These are phyloP conservation scores for Rhynchospora pubera DNA, from an alignment of 176 grass and related monocot species.

Conservation along the genomic window DNA sequence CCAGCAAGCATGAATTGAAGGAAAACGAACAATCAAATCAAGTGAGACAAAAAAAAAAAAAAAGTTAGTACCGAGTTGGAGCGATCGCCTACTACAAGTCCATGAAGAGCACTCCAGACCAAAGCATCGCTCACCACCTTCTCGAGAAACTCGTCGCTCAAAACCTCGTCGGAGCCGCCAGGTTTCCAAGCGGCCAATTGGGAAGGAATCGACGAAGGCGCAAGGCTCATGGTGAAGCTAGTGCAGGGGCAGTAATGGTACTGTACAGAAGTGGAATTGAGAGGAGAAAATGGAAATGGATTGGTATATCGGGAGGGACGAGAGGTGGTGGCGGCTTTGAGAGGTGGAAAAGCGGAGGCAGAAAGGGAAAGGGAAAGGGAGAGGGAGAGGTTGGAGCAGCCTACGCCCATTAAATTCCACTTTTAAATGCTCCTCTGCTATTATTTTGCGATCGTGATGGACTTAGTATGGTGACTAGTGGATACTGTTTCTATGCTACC, in stretches of 20 bases:
- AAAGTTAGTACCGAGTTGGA: constrained; percentile 27
- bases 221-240: constrained; percentile 11
- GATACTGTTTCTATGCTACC: no score
- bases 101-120: constrained; percentile 53
- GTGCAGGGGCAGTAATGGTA: not conserved
- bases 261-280: not conserved
- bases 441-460: not conserved
- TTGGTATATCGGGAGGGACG: not conserved
- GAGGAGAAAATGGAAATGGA: not conserved
- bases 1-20: not conserved
- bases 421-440: not conserved
- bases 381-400: constrained; percentile 6
- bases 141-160: not conserved
- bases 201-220: not conserved
- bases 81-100: constrained; percentile 65
- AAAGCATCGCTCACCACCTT: constrained; percentile 42
- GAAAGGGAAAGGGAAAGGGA: constrained; percentile 3
- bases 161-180: not conserved
- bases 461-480: not conserved
- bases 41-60: not conserved
- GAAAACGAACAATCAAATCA: not conserved
- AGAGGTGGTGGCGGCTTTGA: not conserved
- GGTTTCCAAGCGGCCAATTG: not conserved
- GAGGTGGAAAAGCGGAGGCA: not conserved
- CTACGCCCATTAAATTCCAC: not conserved